Conservation (phyloP, 2,329 filamentous ascomycete genomes). For the Pseudonectria buxi region DNA sequence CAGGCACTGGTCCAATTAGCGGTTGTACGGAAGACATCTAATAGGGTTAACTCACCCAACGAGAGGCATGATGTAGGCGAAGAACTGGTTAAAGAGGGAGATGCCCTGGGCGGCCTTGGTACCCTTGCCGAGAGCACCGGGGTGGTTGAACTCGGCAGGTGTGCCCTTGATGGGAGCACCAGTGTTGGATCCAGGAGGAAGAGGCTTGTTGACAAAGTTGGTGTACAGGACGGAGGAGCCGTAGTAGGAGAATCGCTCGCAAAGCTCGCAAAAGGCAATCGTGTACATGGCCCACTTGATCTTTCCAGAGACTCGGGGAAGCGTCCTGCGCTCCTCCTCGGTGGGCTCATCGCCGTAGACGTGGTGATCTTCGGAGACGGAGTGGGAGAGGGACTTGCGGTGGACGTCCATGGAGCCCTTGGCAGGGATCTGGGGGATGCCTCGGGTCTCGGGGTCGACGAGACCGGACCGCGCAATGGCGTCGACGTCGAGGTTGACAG, state of each 20-base stretch:
- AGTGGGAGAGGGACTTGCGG: conserved; percentile 12
- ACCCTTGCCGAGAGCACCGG: conserved; percentile 53
- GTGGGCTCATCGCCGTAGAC: conserved; percentile 42
- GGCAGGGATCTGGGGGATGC: conserved; percentile 19
- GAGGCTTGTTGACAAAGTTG: conserved; percentile 54
- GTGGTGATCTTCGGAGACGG: conserved; percentile 17
- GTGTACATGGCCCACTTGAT: conserved; percentile 62
- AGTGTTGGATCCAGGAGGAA: conserved; percentile 47
- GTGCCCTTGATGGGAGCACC: conserved; percentile 35
- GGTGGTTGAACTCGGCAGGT: conserved; percentile 23
- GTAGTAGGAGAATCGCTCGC: conserved; percentile 74
- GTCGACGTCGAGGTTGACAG: conserved; percentile 30
- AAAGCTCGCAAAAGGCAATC: conserved; percentile 66
- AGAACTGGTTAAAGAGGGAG: conserved; percentile 52
- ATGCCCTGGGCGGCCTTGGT: conserved; percentile 46
- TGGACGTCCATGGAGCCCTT: conserved; percentile 23
- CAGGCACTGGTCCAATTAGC: conserved; percentile 31
- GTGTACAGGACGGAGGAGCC: conserved; percentile 63
- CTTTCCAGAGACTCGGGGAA: conserved; percentile 57
- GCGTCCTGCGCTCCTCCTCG: conserved; percentile 53
- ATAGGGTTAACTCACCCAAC: conserved; percentile 38
- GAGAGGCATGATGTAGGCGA: conserved; percentile 54
- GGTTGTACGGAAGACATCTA: not conserved
- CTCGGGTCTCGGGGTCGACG: conserved; percentile 24
- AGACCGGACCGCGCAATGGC: conserved; percentile 29